Conservation (phyloP, 73 alveolate genomes). For the Paramecium octaurelia region DNA sequence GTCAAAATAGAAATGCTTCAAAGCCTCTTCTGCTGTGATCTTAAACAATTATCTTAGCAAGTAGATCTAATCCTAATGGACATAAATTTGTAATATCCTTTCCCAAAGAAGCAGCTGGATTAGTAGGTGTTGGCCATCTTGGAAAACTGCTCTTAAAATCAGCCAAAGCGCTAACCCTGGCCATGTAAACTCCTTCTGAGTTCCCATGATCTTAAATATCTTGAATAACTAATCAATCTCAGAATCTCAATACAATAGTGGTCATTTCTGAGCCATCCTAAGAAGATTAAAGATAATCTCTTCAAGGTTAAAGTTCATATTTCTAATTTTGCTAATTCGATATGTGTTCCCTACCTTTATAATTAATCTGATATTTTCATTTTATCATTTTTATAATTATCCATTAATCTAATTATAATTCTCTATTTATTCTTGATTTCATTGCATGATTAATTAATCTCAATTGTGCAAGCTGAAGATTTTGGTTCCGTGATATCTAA, state of each 20-base stretch:
- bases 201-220: slow-evolving; percentile 86
- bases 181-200: slow-evolving; percentile 91
- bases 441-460: background rate
- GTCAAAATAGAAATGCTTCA: slow-evolving; percentile 74
- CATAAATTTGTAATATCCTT: slow-evolving; percentile 48
- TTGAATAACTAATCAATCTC: slow-evolving; percentile 92
- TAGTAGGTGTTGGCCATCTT: slow-evolving; percentile 67
- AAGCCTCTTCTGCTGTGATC: slow-evolving; percentile 83
- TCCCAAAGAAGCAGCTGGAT: slow-evolving; percentile 28
- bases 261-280: slow-evolving; percentile 69
- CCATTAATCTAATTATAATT: background rate
- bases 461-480: background rate
- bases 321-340: background rate
- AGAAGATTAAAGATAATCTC: background rate
- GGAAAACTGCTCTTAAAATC: slow-evolving; percentile 90
- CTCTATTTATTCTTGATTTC: background rate
- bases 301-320: background rate
- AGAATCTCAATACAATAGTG: slow-evolving; percentile 86
- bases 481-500: too few relatives aligned
- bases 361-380: too few relatives aligned
- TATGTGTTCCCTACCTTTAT: too few relatives aligned
- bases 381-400: too few relatives aligned
- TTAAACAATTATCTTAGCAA: slow-evolving; percentile 67
- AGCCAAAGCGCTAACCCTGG: slow-evolving; percentile 85
- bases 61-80: slow-evolving; percentile 55